Evolutionary conservation across 768 basidiomycete genomes (phyloP).

Genomic region (Plicaturopsis crispa): DNA sequence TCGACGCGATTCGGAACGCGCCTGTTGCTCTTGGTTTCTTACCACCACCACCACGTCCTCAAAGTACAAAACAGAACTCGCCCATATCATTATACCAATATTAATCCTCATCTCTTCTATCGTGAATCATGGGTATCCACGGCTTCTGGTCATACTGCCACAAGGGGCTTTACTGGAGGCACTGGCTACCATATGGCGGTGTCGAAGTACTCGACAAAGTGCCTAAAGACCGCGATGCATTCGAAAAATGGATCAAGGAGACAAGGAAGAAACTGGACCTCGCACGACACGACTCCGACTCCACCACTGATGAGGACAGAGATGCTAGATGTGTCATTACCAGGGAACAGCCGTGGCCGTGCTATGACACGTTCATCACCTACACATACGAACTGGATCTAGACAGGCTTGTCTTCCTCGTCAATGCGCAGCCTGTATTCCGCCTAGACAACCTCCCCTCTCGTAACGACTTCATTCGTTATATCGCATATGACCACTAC

Average conservation of each 20-base stretch:
- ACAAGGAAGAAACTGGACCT: slow-evolving; percentile 7
- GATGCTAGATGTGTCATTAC: too few species aligned
- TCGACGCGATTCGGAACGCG: too few species aligned
- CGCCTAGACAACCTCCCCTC: slow-evolving; percentile 6
- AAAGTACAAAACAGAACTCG: too few species aligned
- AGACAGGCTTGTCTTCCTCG: slow-evolving; percentile 19
- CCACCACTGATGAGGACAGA: not conserved
- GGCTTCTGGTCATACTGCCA: too few species aligned
- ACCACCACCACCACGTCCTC: too few species aligned
- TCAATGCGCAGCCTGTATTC: slow-evolving; percentile 7
- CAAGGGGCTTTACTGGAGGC: too few species aligned
- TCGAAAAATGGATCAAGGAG: slow-evolving; percentile 9
- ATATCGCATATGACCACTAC: slow-evolving; percentile 18
- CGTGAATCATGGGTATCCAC: too few species aligned
- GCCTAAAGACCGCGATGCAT: slow-evolving; percentile 9
- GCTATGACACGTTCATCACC: slow-evolving; percentile 15
- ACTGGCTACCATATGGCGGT: too few species aligned
- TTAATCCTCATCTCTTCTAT: too few species aligned
- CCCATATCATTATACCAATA: too few species aligned
- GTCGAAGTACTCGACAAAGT: slow-evolving; percentile 11
- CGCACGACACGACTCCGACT: too few species aligned
- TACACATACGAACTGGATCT: slow-evolving; percentile 22
- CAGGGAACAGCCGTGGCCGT: slow-evolving; percentile 4
- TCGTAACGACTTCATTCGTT: slow-evolving; percentile 12
- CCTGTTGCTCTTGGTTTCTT: too few species aligned